phyloP scores from a whole-genome alignment of 305 asterid genomes.

The Stenogyne calaminthoides region DNA sequence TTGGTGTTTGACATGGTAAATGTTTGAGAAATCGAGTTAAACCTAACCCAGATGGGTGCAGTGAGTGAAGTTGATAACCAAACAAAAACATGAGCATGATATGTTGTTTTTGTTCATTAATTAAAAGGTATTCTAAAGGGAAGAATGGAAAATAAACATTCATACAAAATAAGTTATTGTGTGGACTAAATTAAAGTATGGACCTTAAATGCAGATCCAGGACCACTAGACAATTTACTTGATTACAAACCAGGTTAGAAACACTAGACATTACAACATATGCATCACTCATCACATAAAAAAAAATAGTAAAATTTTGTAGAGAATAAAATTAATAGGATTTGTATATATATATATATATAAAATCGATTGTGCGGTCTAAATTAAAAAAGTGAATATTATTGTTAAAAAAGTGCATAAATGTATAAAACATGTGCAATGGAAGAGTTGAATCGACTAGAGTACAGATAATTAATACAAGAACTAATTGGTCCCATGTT shows the following conservation, averaged over 20 bases:
- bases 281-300: neutral
- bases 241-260: no score
- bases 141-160: neutral
- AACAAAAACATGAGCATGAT: neutral
- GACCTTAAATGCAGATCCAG: neutral
- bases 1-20: neutral
- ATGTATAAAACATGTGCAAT: neutral
- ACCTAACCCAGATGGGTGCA: neutral
- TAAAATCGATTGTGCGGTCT: neutral
- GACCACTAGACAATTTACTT: neutral
- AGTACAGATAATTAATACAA: neutral
- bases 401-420: neutral
- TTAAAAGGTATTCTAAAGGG: neutral
- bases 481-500: neutral
- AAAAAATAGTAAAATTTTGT: neutral
- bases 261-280: no score
- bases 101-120: neutral
- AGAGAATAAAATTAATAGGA: neutral
- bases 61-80: neutral
- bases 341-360: neutral
- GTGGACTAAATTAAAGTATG: neutral
- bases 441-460: neutral
- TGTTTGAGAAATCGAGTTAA: neutral
- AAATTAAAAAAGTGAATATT: neutral
- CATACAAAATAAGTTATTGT: neutral